Conservation (phyloP, 2,329 filamentous ascomycete species). For the Epichloe sp. region DNA sequence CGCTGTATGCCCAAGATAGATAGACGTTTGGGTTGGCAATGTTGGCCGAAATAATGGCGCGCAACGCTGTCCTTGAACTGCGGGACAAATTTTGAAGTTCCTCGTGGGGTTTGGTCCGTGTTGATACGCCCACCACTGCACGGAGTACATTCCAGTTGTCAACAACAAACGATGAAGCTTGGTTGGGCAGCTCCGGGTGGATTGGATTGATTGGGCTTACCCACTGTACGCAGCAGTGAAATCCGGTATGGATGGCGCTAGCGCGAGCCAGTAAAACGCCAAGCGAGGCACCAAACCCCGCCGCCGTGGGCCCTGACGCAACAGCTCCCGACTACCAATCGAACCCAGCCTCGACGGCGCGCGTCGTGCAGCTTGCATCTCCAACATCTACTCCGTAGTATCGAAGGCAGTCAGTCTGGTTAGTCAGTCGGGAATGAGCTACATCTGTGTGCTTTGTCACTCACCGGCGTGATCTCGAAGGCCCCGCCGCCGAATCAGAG, state of each 20-base stretch:
- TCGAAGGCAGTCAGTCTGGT: background rate
- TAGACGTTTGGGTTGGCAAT: too few species aligned
- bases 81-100: too few species aligned
- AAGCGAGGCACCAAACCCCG: background rate
- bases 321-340: background rate
- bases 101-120: too few species aligned
- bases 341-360: background rate
- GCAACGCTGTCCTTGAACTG: too few species aligned
- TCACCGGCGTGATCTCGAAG: background rate
- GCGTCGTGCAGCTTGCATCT: slow-evolving; percentile 1
- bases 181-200: background rate
- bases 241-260: background rate
- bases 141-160: too few species aligned
- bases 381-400: background rate
- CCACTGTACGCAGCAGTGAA: background rate
- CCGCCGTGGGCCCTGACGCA: background rate
- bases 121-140: too few species aligned
- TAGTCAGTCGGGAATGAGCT: background rate
- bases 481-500: background rate
- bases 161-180: background rate
- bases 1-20: background rate
- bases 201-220: background rate
- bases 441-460: background rate
- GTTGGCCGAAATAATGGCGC: too few species aligned
- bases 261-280: background rate